These are phyloP conservation scores for Calonectria ilicicola DNA, from an alignment of 2,329 filamentous ascomycete genomes.

Conservation along the genomic window DNA sequence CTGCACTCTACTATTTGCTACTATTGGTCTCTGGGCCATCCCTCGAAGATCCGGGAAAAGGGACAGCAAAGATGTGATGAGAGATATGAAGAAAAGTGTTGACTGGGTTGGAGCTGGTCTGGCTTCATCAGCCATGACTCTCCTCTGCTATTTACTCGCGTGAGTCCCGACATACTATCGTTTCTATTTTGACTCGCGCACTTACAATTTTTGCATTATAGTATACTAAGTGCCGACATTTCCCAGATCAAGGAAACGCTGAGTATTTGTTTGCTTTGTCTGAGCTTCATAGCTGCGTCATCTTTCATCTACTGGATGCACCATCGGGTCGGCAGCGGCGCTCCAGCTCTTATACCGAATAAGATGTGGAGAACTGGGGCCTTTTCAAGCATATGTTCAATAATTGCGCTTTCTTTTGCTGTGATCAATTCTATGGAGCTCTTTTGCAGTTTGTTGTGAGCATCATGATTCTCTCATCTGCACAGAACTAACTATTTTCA, in stretches of 20 bases:
- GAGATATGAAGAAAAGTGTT: neutral
- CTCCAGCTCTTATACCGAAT: neutral
- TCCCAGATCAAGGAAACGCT: neutral
- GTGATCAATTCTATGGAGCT: neutral
- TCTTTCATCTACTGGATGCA: neutral
- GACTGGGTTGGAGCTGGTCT: neutral
- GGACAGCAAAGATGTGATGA: neutral
- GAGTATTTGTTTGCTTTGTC: neutral
- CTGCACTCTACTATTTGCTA: neutral
- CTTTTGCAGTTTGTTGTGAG: neutral
- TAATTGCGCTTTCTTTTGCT: neutral
- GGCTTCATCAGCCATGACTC: neutral
- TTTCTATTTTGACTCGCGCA: no score
- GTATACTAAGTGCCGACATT: neutral
- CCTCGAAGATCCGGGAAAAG: neutral
- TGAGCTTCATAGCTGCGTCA: neutral
- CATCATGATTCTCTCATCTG: no score
- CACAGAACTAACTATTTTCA: neutral
- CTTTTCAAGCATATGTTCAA: neutral
- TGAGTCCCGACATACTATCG: neutral
- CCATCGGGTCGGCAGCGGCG: neutral
- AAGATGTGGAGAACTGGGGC: neutral
- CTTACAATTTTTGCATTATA: neutral
- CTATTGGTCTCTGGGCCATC: neutral
- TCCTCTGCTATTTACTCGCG: neutral